phyloP scores from a whole-genome alignment of 2,329 filamentous ascomycete species.

The Sporothrix euskadiensis region DNA sequence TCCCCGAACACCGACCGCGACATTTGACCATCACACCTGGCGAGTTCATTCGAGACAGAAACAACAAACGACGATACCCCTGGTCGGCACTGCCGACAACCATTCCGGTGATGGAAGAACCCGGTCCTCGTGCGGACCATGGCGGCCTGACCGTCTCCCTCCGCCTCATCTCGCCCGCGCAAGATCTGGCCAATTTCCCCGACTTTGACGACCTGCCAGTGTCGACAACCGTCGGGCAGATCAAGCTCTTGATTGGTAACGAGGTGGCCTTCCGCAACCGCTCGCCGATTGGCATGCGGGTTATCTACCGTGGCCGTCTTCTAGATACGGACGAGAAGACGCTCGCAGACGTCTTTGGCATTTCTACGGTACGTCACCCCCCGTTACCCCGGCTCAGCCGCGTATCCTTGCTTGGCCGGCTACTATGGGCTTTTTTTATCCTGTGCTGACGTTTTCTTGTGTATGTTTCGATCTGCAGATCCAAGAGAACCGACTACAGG shows the following conservation, averaged over 20 bases:
- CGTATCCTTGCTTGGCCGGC: not conserved
- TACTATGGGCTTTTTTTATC: no score
- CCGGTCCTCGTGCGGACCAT: not conserved
- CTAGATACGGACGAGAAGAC: slow-evolving; percentile 27
- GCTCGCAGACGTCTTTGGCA: slow-evolving; percentile 29
- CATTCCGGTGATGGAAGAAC: not conserved
- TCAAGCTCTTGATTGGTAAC: slow-evolving; percentile 24
- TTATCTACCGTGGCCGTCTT: slow-evolving; percentile 33
- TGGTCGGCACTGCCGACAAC: not conserved
- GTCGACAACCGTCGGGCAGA: slow-evolving; percentile 27
- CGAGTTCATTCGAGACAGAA: not conserved
- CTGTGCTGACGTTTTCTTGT: not conserved
- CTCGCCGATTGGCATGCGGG: slow-evolving; percentile 26
- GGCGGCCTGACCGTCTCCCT: slow-evolving; percentile 22
- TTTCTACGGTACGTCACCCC: slow-evolving; percentile 23
- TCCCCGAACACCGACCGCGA: not conserved
- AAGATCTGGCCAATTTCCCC: slow-evolving; percentile 27
- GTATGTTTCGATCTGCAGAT: not conserved
- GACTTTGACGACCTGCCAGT: slow-evolving; percentile 20
- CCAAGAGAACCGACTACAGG: slow-evolving; percentile 9
- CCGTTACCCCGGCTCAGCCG: not conserved
- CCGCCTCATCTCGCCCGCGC: slow-evolving; percentile 29
- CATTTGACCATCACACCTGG: not conserved
- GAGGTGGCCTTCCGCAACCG: slow-evolving; percentile 23
- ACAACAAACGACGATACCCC: not conserved